Base-by-base conservation (phyloP, 176 grass and related monocot species). In the Paspalum vaginatum region DNA sequence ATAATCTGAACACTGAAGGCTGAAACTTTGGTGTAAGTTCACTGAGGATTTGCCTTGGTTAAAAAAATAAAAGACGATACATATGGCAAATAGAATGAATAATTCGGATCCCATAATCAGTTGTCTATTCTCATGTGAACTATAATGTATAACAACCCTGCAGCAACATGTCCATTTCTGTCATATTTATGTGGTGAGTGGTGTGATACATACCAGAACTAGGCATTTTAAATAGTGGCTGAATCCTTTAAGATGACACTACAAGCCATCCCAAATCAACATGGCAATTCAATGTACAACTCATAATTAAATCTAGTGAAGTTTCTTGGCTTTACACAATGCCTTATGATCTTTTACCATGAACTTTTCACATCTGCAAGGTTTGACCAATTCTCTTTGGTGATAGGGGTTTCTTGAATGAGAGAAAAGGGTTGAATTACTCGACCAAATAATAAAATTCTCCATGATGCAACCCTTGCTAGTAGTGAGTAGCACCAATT, bases 281-380 rank as follows among this genome's bases (percentile, higher is more conserved):
- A 74, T 0, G 38, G 15, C 2, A 53, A 74, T 37, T 54, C 50
- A 56, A 47, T 49, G 68, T 10, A 32, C 24, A 32, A 25, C 2
- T 11, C 66, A 68, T 46, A 47, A n/a, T 69, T 47, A 25, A 69
- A 69, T 47, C 66, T 47, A 69, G 66, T 25, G 11, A 47, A 69
- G 65, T 45, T 68, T 22, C 11, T 11, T 45, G 18, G 40, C 65
- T 45, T 66, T 66, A 42, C 10, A n/a, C 1, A 37, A 21, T 7
- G 4, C 10, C 56, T 43, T 44, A 21, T 67, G 18, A 44, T 67
- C 40, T 67, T 68, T 21, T 68, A 68, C 41, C 41, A 12, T 46
- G 66, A 22, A 47, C 43, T 69, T 69, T 0, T 0, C 13, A 26
- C 44, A 70, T 70, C 12, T 8, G 5, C 44, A 70, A 26, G 44